Conservation (phyloP, 2,329 filamentous ascomycete species). For the Lachnellula hyalina region DNA sequence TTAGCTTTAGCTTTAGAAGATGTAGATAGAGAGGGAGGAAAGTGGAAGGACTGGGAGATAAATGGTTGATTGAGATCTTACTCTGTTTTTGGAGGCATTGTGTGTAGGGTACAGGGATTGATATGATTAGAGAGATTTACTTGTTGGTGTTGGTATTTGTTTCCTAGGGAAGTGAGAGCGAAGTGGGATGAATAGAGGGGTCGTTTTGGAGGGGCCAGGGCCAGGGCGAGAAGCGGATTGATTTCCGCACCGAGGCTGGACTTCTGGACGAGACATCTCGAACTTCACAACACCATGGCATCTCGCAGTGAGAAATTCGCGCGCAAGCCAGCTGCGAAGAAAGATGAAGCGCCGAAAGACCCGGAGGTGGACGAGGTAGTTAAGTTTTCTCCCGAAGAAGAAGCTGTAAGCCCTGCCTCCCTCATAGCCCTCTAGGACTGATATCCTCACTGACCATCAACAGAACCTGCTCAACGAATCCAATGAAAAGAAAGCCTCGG, state of each 20-base stretch:
- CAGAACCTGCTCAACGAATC: slow-evolving; percentile 67
- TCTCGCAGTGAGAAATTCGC: slow-evolving; percentile 30
- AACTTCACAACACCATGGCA: slow-evolving; percentile 22
- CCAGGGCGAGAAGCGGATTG: not conserved
- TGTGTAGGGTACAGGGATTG: too few relatives aligned
- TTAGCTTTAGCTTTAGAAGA: too few relatives aligned
- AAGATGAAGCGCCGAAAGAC: slow-evolving; percentile 2
- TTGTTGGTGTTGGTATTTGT: not conserved
- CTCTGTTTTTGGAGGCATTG: slow-evolving; percentile 18
- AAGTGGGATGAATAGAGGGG: slow-evolving; percentile 2
- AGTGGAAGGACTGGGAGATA: slow-evolving; percentile 38
- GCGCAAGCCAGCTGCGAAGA: slow-evolving; percentile 21
- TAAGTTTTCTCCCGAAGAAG: slow-evolving; percentile 38
- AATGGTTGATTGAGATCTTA: slow-evolving; percentile 3
- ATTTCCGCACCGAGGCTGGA: slow-evolving; percentile 1
- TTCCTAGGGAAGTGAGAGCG: not conserved
- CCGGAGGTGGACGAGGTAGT: slow-evolving; percentile 24
- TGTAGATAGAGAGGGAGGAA: slow-evolving; percentile 47
- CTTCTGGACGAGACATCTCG: not conserved
- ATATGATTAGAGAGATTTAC: too few relatives aligned
- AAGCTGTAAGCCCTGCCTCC: slow-evolving; percentile 31
- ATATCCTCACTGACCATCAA: not conserved
- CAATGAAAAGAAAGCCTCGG: slow-evolving; percentile 65
- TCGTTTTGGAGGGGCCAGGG: not conserved
- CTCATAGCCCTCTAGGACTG: not conserved